These are phyloP conservation scores for Lotmaria passim DNA, from an alignment of 208 protist species.

Conservation along the genomic window DNA sequence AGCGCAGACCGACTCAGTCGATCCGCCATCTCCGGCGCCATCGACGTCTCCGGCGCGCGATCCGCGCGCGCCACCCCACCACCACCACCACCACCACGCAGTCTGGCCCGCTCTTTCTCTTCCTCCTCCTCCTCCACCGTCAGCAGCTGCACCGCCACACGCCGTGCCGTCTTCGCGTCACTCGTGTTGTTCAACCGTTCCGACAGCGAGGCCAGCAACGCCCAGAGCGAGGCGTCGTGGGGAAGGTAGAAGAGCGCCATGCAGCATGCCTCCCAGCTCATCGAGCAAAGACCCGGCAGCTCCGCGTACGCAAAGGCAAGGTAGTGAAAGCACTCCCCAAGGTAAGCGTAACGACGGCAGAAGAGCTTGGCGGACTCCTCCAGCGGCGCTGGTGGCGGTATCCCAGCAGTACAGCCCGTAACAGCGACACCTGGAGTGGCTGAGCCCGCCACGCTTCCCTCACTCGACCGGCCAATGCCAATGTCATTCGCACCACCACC, in stretches of 20 bases:
- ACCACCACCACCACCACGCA: no score
- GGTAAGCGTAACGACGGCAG: constrained; percentile 28
- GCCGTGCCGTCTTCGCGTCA: constrained; percentile 2
- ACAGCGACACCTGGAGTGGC: neutral
- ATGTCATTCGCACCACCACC: neutral
- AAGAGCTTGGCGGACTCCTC: neutral
- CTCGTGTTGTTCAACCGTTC: neutral
- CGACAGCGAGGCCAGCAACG: constrained; percentile 1
- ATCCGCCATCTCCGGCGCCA: neutral
- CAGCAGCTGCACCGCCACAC: constrained; percentile 15
- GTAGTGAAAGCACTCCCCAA: constrained; percentile 33
- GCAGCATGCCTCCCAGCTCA: constrained; percentile 13
- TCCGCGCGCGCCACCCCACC: no score
- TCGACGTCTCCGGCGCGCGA: neutral
- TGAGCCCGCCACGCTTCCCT: neutral
- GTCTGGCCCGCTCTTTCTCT: neutral
- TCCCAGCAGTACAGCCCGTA: no score
- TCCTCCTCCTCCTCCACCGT: constrained; percentile 1
- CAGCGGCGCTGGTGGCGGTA: neutral
- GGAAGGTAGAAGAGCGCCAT: constrained; percentile 25
- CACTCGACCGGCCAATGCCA: neutral
- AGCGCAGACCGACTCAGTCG: neutral
- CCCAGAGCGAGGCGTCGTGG: constrained; percentile 14
- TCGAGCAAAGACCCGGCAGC: constrained; percentile 16
- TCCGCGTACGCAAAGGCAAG: constrained; percentile 29